Evolutionary conservation across 768 basidiomycete genomes (phyloP).

Genomic region (Leccinum imitatum): DNA sequence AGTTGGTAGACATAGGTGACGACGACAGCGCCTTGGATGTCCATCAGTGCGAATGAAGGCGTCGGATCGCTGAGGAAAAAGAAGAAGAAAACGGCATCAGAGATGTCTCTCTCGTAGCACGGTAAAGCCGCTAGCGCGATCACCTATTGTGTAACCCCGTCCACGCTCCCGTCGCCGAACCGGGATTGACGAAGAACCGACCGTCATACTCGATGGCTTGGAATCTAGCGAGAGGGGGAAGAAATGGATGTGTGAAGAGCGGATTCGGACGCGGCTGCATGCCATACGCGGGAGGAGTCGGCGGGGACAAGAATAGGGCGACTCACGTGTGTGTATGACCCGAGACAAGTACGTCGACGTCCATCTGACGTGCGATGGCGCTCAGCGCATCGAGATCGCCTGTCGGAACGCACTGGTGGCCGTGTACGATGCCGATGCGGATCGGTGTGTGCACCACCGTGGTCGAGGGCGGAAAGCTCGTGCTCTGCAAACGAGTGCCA

Average conservation of each 20-base stretch:
- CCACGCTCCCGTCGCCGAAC: conserved; percentile 95
- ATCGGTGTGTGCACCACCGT: conserved; percentile 83
- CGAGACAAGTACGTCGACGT: conserved; percentile 92
- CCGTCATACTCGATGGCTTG: conserved; percentile 91
- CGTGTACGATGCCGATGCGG: conserved; percentile 89
- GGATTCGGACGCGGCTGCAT: conserved; percentile 1
- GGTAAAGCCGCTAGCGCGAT: background rate
- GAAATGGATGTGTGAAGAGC: background rate
- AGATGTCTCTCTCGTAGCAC: background rate
- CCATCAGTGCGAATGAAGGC: conserved; percentile 96
- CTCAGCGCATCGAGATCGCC: conserved; percentile 91
- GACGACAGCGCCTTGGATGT: conserved; percentile 94
- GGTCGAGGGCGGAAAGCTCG: conserved; percentile 75
- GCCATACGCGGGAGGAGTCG: background rate
- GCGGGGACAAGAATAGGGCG: background rate
- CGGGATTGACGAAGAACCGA: conserved; percentile 95
- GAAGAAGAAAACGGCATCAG: background rate
- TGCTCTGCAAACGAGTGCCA: conserved; percentile 40
- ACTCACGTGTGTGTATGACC: conserved; percentile 93
- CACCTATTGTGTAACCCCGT: conserved; percentile 45
- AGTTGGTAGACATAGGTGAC: conserved; percentile 98
- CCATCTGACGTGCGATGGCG: conserved; percentile 90
- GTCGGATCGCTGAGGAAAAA: conserved; percentile 63
- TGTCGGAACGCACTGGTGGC: conserved; percentile 89
- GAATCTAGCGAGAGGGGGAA: conserved; percentile 51